A percentile compares a stretch with the other conserved stretches of the same genome.
Evolutionary conservation across 2,329 filamentous ascomycete species (phyloP).

Genomic region (Penicillium digitatum): DNA sequence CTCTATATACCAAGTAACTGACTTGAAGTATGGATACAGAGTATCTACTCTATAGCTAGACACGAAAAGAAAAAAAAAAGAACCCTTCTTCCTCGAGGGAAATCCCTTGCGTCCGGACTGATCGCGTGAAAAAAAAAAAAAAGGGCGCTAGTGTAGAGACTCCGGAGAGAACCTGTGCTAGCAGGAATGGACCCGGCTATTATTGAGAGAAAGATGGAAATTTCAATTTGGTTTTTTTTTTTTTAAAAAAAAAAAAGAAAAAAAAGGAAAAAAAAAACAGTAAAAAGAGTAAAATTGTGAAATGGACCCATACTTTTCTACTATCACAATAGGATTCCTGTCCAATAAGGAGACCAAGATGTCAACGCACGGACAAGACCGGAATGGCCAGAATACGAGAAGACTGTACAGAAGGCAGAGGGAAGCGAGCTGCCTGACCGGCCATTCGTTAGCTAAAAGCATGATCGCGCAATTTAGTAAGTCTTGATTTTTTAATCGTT

Average conservation of each 20-base stretch:
- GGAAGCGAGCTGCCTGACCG: constrained; percentile 16
- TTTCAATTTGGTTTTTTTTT: background rate
- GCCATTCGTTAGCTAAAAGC: constrained; percentile 12
- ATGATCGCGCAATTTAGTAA: background rate
- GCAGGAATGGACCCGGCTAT: constrained; percentile 6
- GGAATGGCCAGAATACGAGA: constrained; percentile 25
- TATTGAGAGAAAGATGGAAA: background rate
- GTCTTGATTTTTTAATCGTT: background rate
- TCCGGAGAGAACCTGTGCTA: constrained; percentile 12
- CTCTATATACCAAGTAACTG: background rate
- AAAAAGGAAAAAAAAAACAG: background rate
- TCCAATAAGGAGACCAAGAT: constrained; percentile 9
- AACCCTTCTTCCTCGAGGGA: constrained; percentile 1
- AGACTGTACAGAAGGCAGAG: constrained; percentile 15
- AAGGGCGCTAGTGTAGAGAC: constrained; percentile 7
- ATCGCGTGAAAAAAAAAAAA: constrained; percentile 5
- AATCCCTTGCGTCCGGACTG: constrained; percentile 2
- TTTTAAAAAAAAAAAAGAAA: background rate
- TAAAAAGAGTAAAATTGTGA: background rate
- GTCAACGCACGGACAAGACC: constrained; percentile 17
- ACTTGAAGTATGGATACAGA: background rate
- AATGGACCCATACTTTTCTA: background rate
- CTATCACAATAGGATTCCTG: constrained; percentile 13
- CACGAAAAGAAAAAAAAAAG: background rate
- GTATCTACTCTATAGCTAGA: background rate